Conservation (phyloP, 768 basidiomycete genomes). For the Aureoboletus auriporus region DNA sequence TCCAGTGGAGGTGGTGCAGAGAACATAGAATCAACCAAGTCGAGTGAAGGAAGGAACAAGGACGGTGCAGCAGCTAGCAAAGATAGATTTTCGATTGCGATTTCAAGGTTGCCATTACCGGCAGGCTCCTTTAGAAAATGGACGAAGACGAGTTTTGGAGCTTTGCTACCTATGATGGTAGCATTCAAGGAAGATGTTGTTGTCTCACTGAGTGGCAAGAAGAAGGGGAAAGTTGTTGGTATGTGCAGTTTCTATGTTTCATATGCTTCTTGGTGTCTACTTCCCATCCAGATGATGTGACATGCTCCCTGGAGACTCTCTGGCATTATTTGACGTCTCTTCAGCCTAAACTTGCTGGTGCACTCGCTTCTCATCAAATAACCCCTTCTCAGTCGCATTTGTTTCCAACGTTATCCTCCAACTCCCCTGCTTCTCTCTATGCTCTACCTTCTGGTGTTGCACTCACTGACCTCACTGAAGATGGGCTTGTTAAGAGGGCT, state of each 20-base stretch:
- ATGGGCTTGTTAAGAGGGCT: slow-evolving; percentile 82
- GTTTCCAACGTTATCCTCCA: slow-evolving; percentile 66
- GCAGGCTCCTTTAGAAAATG: slow-evolving; percentile 45
- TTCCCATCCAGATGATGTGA: slow-evolving; percentile 46
- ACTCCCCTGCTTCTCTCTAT: slow-evolving; percentile 72
- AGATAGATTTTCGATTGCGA: slow-evolving; percentile 15
- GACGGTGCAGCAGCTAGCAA: slow-evolving; percentile 16
- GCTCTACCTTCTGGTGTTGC: slow-evolving; percentile 68
- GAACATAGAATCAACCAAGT: slow-evolving; percentile 23
- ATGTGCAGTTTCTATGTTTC: slow-evolving; percentile 26
- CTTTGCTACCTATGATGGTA: slow-evolving; percentile 33
- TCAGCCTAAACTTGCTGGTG: slow-evolving; percentile 79
- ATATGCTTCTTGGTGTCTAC: background rate
- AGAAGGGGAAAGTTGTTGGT: slow-evolving; percentile 27
- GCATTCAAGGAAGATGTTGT: slow-evolving; percentile 59
- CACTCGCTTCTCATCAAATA: slow-evolving; percentile 65
- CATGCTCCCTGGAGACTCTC: slow-evolving; percentile 80
- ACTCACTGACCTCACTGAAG: slow-evolving; percentile 67
- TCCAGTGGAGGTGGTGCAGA: slow-evolving; percentile 12
- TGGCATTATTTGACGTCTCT: slow-evolving; percentile 86
- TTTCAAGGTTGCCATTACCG: slow-evolving; percentile 31
- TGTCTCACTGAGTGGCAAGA: slow-evolving; percentile 44
- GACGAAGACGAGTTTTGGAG: slow-evolving; percentile 54
- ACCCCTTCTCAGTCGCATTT: slow-evolving; percentile 68
- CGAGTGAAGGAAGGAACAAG: slow-evolving; percentile 24